These are phyloP conservation scores for Oryza meridionalis DNA, from an alignment of 176 grass and related monocot species.

Conservation along the genomic window DNA sequence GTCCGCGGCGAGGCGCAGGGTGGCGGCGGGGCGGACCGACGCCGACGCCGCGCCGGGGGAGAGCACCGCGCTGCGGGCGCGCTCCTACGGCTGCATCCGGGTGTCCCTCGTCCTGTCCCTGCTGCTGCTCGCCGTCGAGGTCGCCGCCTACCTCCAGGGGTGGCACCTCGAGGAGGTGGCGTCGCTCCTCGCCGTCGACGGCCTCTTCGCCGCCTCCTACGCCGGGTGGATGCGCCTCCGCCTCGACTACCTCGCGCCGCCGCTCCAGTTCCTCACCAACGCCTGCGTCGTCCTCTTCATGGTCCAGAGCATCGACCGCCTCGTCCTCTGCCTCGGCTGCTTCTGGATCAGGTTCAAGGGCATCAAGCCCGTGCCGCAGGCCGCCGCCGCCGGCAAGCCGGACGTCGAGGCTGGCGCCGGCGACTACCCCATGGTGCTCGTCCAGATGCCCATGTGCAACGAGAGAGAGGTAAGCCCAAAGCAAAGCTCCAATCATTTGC, in stretches of 20 bases:
- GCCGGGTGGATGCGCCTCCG: slow-evolving; percentile 65
- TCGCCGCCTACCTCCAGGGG: slow-evolving; percentile 64
- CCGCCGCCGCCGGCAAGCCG: slow-evolving; percentile 38
- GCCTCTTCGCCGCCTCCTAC: slow-evolving; percentile 59
- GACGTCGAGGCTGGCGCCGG: slow-evolving; percentile 56
- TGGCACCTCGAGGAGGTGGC: slow-evolving; percentile 62
- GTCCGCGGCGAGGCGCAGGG: slow-evolving; percentile 54
- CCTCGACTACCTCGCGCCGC: slow-evolving; percentile 66
- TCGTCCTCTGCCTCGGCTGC: slow-evolving; percentile 78
- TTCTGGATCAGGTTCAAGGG: slow-evolving; percentile 85
- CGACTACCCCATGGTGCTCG: slow-evolving; percentile 78
- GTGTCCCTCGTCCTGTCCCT: slow-evolving; percentile 58
- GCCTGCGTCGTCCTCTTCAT: slow-evolving; percentile 81
- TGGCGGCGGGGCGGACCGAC: slow-evolving; percentile 60
- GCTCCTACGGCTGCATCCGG: slow-evolving; percentile 64
- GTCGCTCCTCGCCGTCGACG: slow-evolving; percentile 47
- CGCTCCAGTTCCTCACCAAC: slow-evolving; percentile 74
- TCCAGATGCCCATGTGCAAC: slow-evolving; percentile 98
- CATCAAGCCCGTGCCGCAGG: slow-evolving; percentile 55
- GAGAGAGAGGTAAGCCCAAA: slow-evolving; percentile 77
- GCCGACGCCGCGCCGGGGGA: slow-evolving; percentile 55
- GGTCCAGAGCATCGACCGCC: slow-evolving; percentile 78
- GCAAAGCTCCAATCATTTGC: background rate
- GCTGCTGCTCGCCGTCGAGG: slow-evolving; percentile 68
- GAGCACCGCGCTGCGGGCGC: slow-evolving; percentile 55